These are phyloP conservation scores for Citrus maxima DNA, from an alignment of 345 rosid genomes.

Conservation along the genomic window DNA sequence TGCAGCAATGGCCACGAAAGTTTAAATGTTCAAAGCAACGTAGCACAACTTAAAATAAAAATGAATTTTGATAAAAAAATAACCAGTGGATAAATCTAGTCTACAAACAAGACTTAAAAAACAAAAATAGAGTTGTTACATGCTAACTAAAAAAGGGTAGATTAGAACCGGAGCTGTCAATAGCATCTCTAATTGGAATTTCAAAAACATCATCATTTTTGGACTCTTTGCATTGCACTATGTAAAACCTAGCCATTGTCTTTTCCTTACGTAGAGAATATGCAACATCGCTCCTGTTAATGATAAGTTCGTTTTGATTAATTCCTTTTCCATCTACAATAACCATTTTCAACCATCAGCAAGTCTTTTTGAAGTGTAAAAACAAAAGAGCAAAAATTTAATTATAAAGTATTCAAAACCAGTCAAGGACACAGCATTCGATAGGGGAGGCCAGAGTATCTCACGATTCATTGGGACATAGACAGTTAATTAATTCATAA, in stretches of 20 bases:
- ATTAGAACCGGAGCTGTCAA: constrained; percentile 40
- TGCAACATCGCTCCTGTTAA: constrained; percentile 47
- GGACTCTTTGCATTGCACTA: constrained; percentile 40
- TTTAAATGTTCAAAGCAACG: background rate
- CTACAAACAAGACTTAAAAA: background rate
- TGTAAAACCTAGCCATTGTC: constrained; percentile 45
- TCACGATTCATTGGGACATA: background rate
- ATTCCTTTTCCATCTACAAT: constrained; percentile 37
- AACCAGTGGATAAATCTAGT: background rate
- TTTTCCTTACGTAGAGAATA: constrained; percentile 49
- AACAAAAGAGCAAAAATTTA: background rate
- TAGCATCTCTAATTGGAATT: constrained; percentile 34
- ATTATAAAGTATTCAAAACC: background rate
- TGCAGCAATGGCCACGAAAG: background rate
- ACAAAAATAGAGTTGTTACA: background rate
- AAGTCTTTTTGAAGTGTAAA: background rate
- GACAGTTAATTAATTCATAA: background rate
- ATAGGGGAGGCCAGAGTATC: background rate
- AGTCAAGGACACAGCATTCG: too few relatives aligned
- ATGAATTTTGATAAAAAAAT: background rate
- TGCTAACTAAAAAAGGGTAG: background rate
- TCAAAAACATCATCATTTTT: constrained; percentile 17
- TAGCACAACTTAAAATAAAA: background rate
- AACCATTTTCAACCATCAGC: constrained; percentile 9
- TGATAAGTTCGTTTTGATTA: constrained; percentile 33